Percentiles rank a stretch among this genome's conserved stretches.
Evolutionary conservation across 176 grass and related monocot species (phyloP).

Genomic region (Carex scoparia): DNA sequence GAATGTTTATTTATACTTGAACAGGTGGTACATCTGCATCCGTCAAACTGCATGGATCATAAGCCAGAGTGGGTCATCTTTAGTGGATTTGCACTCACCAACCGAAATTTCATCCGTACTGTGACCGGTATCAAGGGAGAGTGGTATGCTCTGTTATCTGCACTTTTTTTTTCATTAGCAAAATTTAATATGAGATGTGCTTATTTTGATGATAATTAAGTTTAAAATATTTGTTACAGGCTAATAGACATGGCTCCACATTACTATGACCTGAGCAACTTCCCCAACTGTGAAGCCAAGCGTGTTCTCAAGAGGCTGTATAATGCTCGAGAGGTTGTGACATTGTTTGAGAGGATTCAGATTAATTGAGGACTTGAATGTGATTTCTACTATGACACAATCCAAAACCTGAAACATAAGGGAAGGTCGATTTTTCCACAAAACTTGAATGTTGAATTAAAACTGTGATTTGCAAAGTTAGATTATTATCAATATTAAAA

Average conservation of each 20-base stretch:
- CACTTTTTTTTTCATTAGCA: not conserved
- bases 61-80: constrained; percentile 99
- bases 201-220: not conserved
- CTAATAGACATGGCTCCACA: constrained; percentile 69
- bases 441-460: not conserved
- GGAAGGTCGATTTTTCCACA: not conserved
- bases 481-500: not conserved
- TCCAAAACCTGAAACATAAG: not conserved
- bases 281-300: constrained; percentile 40
- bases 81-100: constrained; percentile 85
- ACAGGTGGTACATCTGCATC: constrained; percentile 93
- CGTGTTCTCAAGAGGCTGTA: too few relatives aligned
- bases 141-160: constrained; percentile 45
- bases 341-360: not conserved
- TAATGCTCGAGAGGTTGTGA: not conserved
- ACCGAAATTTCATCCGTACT: constrained; percentile 80
- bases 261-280: constrained; percentile 79
- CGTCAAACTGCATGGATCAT: constrained; percentile 81
- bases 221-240: constrained; percentile 40
- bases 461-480: not conserved
- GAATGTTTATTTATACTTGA: not conserved
- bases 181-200: not conserved
- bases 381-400: not conserved
- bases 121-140: constrained; percentile 84
- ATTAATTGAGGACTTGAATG: not conserved